Base-by-base conservation (phyloP, 176 grass and related monocot genomes). In the Otatea glauca region DNA sequence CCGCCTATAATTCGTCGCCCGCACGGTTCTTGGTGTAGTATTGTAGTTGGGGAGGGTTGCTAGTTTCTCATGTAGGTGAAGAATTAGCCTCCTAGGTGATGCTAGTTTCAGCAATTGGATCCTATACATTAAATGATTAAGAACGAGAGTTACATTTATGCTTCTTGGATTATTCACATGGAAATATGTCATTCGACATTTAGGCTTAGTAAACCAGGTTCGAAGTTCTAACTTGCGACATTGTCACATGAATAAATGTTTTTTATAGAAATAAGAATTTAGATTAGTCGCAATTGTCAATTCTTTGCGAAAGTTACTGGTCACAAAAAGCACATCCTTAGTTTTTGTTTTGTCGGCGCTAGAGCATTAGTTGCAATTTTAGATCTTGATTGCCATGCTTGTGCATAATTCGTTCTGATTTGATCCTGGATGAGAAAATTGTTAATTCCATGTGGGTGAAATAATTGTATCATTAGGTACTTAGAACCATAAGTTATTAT, bases 151-250 rank as follows among this genome's bases (percentile, higher is more conserved):
- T 68, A 7, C 21, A 50, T 17, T 14, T 23, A 20, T 69, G 15
- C 1, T 21, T 56, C 21, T 44, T 12, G 32, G 23, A 32, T 54
- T 66, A 23, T 78, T 67, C 53, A 21, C 43, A 43, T 18, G 47
- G 54, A 64, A 72, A 25, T 27, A 27, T 73, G 14, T 49, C 35
- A n/a, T 63, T 83, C 34, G 20, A 51, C n/a, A 72, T 79, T 87
- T 43, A 47, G 64, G n/a, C 39, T 68, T 58, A 43, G 9, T 18
- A 32, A 71, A 54, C 9, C 23, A n/a, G 34, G 32, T 80, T 66
- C 51, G 39, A 53, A 32, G 53, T 51, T 49, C 7, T 55, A 42
- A 17, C 7, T 75, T 81, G 4, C 13, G 62, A 58, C 32, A 38
- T 44, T n/a, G 17, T 58, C n/a, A 53, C 49, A 49, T 13, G 50